A percentile compares a stretch with the other conserved stretches of the same genome.
These are phyloP conservation scores for Barnettozyma wickerhamii DNA, from an alignment of 805 yeast genomes.

Conservation along the genomic window DNA sequence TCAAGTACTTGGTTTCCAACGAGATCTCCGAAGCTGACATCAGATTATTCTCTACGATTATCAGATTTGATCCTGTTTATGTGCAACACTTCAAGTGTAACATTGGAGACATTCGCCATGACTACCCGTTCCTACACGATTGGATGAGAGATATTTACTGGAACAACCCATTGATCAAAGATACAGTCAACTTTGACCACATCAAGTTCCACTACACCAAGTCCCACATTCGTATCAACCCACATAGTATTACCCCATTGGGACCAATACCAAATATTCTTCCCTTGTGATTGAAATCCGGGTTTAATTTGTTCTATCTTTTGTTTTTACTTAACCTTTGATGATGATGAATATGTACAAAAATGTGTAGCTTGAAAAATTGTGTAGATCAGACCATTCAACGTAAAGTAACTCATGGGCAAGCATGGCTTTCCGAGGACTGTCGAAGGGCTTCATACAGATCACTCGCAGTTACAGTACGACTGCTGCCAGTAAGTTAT, in stretches of 20 bases:
- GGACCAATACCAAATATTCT: conserved; percentile 83
- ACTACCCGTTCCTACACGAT: conserved; percentile 72
- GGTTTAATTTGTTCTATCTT: too few relatives aligned
- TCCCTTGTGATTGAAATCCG: conserved; percentile 30
- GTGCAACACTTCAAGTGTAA: conserved; percentile 96
- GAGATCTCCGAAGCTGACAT: conserved; percentile 86
- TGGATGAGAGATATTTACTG: conserved; percentile 87
- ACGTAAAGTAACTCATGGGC: too few relatives aligned
- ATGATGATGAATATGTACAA: too few relatives aligned
- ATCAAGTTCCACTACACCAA: conserved; percentile 89
- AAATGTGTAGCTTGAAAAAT: too few relatives aligned
- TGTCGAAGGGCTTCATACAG: too few relatives aligned
- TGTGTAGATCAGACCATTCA: too few relatives aligned
- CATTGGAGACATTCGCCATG: conserved; percentile 68
- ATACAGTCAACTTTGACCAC: conserved; percentile 83
- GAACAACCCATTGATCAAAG: conserved; percentile 64
- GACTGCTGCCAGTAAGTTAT: background rate
- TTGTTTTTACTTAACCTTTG: too few relatives aligned
- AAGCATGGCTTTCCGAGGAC: too few relatives aligned
- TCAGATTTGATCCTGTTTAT: conserved; percentile 90
- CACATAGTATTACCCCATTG: conserved; percentile 75
- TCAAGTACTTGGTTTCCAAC: conserved; percentile 52
- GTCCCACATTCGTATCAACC: conserved; percentile 78
- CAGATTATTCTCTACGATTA: conserved; percentile 79
- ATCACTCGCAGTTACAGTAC: too few relatives aligned